These are phyloP conservation scores for Pythium aquatile DNA, from an alignment of 352 stramenopile genomes.

Conservation along the genomic window DNA sequence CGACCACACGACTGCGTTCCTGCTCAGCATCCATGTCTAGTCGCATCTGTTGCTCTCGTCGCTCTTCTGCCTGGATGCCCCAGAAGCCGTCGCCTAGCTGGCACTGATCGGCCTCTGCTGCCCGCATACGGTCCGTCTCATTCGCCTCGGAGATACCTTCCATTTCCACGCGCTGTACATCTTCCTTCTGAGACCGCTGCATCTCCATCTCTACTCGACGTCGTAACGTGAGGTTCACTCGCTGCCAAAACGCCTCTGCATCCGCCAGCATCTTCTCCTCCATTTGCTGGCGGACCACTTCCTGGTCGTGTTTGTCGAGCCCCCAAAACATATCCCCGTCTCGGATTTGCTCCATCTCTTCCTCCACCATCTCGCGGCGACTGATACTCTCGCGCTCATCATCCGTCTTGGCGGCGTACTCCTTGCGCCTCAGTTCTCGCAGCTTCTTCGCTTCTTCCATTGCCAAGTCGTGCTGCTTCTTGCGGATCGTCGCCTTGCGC, in stretches of 20 bases:
- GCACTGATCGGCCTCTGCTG: slow-evolving; percentile 45
- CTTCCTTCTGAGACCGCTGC: slow-evolving; percentile 24
- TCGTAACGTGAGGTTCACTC: slow-evolving; percentile 33
- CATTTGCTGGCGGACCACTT: slow-evolving; percentile 35
- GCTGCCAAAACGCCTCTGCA: slow-evolving; percentile 42
- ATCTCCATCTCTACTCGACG: slow-evolving; percentile 22
- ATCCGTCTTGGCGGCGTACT: slow-evolving; percentile 33
- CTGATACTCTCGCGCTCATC: slow-evolving; percentile 36
- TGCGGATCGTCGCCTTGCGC: slow-evolving; percentile 26
- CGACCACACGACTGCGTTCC: slow-evolving; percentile 35
- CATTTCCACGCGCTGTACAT: slow-evolving; percentile 25
- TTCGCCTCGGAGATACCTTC: slow-evolving; percentile 31
- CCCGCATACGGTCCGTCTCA: slow-evolving; percentile 34
- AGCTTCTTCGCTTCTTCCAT: slow-evolving; percentile 21
- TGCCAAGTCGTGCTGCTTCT: slow-evolving; percentile 29
- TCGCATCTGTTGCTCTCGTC: slow-evolving; percentile 31
- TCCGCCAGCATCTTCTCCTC: slow-evolving; percentile 47
- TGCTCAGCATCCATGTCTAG: slow-evolving; percentile 43
- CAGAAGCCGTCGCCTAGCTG: slow-evolving; percentile 49
- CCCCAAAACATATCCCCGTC: slow-evolving; percentile 57
- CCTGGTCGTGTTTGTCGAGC: slow-evolving; percentile 39
- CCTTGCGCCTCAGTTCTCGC: slow-evolving; percentile 22
- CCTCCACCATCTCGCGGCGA: slow-evolving; percentile 49
- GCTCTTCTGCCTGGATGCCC: slow-evolving; percentile 59
- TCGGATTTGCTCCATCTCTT: slow-evolving; percentile 50